phyloP scores from a whole-genome alignment of 2,329 filamentous ascomycete species.

The Cladophialophora yegresii region DNA sequence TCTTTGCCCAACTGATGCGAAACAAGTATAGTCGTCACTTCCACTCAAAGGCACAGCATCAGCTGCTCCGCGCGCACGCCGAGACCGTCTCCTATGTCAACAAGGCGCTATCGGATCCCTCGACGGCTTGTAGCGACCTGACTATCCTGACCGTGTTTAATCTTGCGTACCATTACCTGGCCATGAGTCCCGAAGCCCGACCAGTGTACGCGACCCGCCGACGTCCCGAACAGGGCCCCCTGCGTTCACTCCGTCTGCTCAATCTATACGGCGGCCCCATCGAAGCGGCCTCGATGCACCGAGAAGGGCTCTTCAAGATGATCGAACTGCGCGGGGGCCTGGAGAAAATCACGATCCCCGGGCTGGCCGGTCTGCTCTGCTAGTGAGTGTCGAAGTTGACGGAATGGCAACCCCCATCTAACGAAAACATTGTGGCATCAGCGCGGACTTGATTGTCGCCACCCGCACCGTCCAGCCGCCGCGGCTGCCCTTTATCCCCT shows the following conservation, averaged over 20 bases:
- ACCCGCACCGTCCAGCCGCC: conserved; percentile 8
- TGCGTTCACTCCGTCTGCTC: conserved; percentile 16
- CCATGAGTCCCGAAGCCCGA: not conserved
- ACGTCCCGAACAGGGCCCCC: conserved; percentile 9
- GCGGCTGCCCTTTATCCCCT: conserved; percentile 1
- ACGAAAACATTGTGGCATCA: not conserved
- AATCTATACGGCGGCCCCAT: conserved; percentile 19
- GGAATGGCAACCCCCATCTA: not conserved
- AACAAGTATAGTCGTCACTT: conserved; percentile 2
- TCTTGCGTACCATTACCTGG: conserved; percentile 10
- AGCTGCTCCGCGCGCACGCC: conserved; percentile 3
- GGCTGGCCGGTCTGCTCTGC: conserved; percentile 7
- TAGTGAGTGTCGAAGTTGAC: conserved; percentile 9
- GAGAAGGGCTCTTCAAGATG: conserved; percentile 33
- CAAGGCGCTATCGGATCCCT: not conserved
- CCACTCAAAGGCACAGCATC: not conserved
- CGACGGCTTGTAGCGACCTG: conserved; percentile 4
- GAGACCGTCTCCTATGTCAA: conserved; percentile 9
- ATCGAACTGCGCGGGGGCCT: conserved; percentile 34
- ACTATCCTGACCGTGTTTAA: conserved; percentile 3
- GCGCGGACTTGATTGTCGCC: conserved; percentile 6
- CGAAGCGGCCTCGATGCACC: conserved; percentile 22
- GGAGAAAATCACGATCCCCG: conserved; percentile 12
- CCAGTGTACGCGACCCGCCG: not conserved
- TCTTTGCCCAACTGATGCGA: conserved; percentile 10